These are phyloP conservation scores for Mycena vitilis DNA, from an alignment of 768 basidiomycete genomes.

Conservation along the genomic window DNA sequence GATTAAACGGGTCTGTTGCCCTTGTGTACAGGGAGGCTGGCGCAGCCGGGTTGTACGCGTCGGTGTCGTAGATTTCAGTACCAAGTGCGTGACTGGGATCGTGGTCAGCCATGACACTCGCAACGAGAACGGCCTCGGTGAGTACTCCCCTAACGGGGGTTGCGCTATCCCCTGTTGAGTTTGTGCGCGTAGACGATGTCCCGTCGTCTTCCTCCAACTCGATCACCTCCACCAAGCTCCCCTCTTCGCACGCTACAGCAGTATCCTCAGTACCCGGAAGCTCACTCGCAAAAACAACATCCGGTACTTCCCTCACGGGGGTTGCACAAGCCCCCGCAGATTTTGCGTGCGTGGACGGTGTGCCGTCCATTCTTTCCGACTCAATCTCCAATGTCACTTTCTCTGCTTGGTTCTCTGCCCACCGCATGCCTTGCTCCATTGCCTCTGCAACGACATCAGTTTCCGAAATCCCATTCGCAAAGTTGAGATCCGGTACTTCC, in stretches of 20 bases:
- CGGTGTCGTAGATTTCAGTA: slow-evolving; percentile 8
- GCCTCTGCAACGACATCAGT: not conserved
- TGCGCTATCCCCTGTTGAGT: not conserved
- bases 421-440: not conserved
- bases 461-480: no score
- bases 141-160: not conserved
- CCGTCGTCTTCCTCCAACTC: not conserved
- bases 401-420: not conserved
- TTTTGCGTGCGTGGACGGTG: slow-evolving; percentile 4
- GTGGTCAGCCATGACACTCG: no score
- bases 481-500: not conserved
- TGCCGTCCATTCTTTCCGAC: not conserved
- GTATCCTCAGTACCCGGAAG: no score
- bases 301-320: slow-evolving; percentile 23
- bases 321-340: slow-evolving; percentile 12
- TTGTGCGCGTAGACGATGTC: not conserved
- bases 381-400: no score
- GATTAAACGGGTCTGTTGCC: slow-evolving; percentile 41
- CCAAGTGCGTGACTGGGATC: not conserved
- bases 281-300: no score
- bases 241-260: no score
- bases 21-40: slow-evolving; percentile 36
- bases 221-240: not conserved
- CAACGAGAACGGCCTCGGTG: no score
- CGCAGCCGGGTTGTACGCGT: slow-evolving; percentile 2